Base-by-base conservation (phyloP, 331 rosid species). In the Malus hybrid region DNA sequence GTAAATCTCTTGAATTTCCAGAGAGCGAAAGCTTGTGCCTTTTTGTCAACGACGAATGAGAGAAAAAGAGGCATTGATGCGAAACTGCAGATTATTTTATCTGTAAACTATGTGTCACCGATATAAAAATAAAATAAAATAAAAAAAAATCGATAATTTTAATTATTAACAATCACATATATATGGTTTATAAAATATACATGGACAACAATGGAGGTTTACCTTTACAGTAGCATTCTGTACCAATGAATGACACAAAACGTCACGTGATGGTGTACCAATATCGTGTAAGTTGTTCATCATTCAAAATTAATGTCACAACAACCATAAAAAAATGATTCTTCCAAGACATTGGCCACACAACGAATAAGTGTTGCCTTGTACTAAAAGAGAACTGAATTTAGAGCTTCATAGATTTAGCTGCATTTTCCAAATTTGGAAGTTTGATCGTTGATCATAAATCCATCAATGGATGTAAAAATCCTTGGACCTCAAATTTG, bases 151-250 rank as follows among this genome's bases (percentile, higher is more conserved):
- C 29, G 29, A 0, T 6, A 33, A 33, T 33, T 8, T 36, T 36
- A 36, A 36, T 36, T 8, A 36, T 36, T 36, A 8, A 36, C 44
- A 0, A 36, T 36, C 44, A 8, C 11, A 36, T 36, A 22, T 2
- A 8, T 36, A 36, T 36, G 3, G 0, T 36, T 36, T 36, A 36
- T 36, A 36, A 36, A 36, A 36, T 36, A 36, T 36, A 36, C 6
- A 36, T 0, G 0, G 3, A 8, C 11, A 36, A 36, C 11, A 36
- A 8, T 8, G 13, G 1, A 42, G 13, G 4, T 10, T 39, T 39
- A 7, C 12, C 0, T 6, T 39, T 39, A 39, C 46, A 39, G 46
- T 42, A 3, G 13, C 4, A 0, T 0, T 42, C 0, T 10, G 46
- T 42, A 4, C 13, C 1, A 42, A 42, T 10, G 13, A 42, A 42